Evolutionary conservation across 345 rosid genomes (phyloP), one percentile per base, ranked within the genome.

Genomic region (Salix udensis): DNA sequence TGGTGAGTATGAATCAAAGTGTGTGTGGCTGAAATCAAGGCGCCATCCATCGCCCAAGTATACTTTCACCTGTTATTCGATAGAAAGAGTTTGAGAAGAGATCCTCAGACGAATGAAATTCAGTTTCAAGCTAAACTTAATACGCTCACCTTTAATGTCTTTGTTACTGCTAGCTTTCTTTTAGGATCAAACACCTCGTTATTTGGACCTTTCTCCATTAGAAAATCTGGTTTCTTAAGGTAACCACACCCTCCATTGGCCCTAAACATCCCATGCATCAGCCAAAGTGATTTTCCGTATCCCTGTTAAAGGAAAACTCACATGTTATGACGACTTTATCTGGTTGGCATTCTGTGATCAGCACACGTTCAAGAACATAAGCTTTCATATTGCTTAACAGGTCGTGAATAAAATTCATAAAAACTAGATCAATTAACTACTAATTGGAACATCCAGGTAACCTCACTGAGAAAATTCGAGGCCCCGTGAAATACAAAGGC

Each of bases 201-300:
- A 40, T 80, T 60, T 1, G 82, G 74, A 69, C 75, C 81, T 46
- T 65, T 48, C 15, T 85, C 76, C 85, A 87, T 81, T 75, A 89
- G 76, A 85, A 92, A 87, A 15, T 83, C 83, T 3, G 94, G 94
- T 61, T 92, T 92, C 77, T 85, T 89, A 81, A 90, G 88, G 74
- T 90, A 92, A 42, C 97, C 94, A 70, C 97, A 88, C 19, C 89
- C 89, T 71, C 90, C 92, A 72, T 92, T 92, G 15, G 85, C 86
- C 68, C 86, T 86, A 52, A 90, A 92, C 94, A 90, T 90, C 46
- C 92, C 97, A 46, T 92, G 91, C 94, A 92, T 92, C 88, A 88
- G 73, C 93, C 94, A 87, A 1, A 90, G 91, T 83, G 89, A 86
- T 84, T 79, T 89, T 50, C 93, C 94, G 61, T 92, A 86, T 18